Conservation (phyloP, 352 stramenopile genomes). For the Elongisporangium anandrum region DNA sequence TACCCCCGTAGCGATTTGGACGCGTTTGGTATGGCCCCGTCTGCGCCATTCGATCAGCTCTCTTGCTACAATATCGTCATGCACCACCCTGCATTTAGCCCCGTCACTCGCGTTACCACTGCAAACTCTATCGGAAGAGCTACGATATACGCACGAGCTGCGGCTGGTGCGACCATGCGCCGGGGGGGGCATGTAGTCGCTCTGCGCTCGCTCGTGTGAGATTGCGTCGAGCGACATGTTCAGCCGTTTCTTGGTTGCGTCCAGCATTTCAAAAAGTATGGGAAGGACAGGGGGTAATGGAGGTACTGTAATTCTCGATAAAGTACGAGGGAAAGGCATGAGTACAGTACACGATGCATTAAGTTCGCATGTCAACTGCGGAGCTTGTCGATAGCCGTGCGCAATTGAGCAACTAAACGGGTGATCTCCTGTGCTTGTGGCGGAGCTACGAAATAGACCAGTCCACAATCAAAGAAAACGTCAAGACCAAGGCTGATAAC, state of each 20-base stretch:
- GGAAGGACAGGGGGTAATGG: neutral
- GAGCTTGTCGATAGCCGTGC: slow-evolving; percentile 18
- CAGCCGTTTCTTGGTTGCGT: slow-evolving; percentile 63
- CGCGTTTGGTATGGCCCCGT: slow-evolving; percentile 45
- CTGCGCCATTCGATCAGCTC: slow-evolving; percentile 54
- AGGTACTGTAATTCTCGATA: neutral
- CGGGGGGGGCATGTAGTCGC: neutral
- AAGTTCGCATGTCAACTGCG: neutral
- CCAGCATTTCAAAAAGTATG: slow-evolving; percentile 7
- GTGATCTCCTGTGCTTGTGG: slow-evolving; percentile 37
- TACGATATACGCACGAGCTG: slow-evolving; percentile 35
- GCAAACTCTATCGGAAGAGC: neutral
- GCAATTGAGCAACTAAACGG: slow-evolving; percentile 25
- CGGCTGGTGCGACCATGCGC: neutral
- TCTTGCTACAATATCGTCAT: slow-evolving; percentile 40
- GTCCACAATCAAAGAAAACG: neutral
- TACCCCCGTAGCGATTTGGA: neutral
- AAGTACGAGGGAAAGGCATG: neutral
- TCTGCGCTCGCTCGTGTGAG: slow-evolving; percentile 40
- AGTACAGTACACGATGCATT: neutral
- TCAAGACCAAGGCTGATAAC: neutral
- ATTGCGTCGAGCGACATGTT: slow-evolving; percentile 73
- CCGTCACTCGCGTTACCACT: neutral
- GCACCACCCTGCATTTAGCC: slow-evolving; percentile 3
- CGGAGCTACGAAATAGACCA: slow-evolving; percentile 4